phyloP scores from a whole-genome alignment of 2,329 filamentous ascomycete genomes.

The Parastagonospora avenae region DNA sequence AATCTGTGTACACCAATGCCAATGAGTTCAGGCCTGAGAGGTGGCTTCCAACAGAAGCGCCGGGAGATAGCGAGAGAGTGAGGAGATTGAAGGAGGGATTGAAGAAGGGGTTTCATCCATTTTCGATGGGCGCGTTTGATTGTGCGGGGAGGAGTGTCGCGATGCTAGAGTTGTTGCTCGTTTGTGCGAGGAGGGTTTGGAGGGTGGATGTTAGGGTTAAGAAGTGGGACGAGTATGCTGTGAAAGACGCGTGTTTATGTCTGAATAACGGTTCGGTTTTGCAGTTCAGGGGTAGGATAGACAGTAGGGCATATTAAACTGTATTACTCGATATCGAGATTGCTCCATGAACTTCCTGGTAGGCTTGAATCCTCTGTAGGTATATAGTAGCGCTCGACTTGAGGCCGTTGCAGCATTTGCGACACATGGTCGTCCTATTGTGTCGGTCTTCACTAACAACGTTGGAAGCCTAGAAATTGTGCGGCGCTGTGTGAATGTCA shows the following conservation, averaged over 20 bases:
- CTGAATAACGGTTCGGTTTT: not conserved
- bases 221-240: not conserved
- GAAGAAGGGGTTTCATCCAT: not conserved
- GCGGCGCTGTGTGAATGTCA: too few relatives aligned
- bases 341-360: too few relatives aligned
- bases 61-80: not conserved
- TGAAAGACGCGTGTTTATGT: not conserved
- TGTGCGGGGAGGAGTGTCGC: not conserved
- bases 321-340: too few relatives aligned
- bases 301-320: too few relatives aligned
- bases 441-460: too few relatives aligned
- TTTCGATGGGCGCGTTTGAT: not conserved
- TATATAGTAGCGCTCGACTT: too few relatives aligned
- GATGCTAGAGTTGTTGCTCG: not conserved
- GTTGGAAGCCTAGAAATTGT: too few relatives aligned
- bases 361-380: too few relatives aligned
- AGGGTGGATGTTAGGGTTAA: not conserved
- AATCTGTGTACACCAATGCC: slow-evolving; percentile 16
- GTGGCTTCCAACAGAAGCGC: slow-evolving; percentile 10
- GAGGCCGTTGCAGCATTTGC: too few relatives aligned
- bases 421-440: too few relatives aligned
- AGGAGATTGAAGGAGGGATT: too few relatives aligned
- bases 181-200: not conserved
- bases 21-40: slow-evolving; percentile 18
- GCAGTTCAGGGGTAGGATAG: not conserved